Conservation (phyloP, 208 protist genomes). For the Acanthamoeba lenticulata region DNA sequence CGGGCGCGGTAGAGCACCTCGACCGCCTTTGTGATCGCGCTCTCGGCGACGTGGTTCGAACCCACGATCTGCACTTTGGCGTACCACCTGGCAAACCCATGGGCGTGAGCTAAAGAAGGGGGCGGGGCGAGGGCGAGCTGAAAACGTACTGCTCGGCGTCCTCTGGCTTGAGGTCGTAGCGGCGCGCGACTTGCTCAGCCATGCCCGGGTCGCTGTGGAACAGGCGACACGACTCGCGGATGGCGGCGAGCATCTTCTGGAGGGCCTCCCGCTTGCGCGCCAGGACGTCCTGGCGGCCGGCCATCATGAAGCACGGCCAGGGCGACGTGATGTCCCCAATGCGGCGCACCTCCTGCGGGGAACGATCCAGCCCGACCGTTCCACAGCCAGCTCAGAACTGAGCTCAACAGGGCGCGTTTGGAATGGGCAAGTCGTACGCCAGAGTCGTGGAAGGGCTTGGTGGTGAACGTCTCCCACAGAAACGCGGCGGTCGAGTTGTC, state of each 20-base stretch:
- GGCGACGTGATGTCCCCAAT: conserved; percentile 72
- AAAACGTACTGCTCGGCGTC: conserved; percentile 62
- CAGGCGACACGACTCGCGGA: conserved; percentile 61
- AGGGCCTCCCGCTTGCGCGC: not conserved
- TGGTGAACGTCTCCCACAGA: conserved; percentile 74
- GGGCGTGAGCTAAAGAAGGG: not conserved
- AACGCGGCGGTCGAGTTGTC: conserved; percentile 67
- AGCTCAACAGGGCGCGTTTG: not conserved
- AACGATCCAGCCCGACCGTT: not conserved
- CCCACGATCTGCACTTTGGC: conserved; percentile 63
- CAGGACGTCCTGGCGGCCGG: conserved; percentile 33
- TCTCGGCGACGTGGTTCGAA: not conserved
- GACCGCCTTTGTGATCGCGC: conserved; percentile 36
- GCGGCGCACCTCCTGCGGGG: conserved; percentile 50
- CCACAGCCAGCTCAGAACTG: not conserved
- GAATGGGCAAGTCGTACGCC: not conserved
- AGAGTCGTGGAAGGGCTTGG: conserved; percentile 73
- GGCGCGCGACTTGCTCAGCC: conserved; percentile 3
- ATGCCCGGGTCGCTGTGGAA: conserved; percentile 69
- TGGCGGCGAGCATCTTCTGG: conserved; percentile 39
- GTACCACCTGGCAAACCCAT: conserved; percentile 64
- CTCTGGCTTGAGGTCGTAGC: conserved; percentile 59
- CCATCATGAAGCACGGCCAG: conserved; percentile 75
- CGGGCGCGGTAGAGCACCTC: conserved; percentile 31
- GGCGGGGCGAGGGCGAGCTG: not conserved